Percentiles rank a stretch among this genome's conserved stretches.
These are phyloP conservation scores for Alternaria sp. DNA, from an alignment of 2,329 filamentous ascomycete genomes.

Conservation along the genomic window DNA sequence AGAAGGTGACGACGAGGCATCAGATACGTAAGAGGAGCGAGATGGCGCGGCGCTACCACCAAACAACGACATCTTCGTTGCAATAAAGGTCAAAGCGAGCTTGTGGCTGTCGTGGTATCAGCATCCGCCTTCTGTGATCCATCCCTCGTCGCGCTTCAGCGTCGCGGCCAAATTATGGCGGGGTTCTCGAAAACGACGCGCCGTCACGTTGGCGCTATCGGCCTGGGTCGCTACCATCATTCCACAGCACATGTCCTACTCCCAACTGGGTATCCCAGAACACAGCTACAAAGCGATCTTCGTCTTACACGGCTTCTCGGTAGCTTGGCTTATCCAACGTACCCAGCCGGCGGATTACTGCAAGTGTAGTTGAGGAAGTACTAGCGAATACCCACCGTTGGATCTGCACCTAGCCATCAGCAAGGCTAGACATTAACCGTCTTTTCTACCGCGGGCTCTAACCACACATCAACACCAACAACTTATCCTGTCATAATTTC, in stretches of 20 bases:
- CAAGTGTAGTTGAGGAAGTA: not conserved
- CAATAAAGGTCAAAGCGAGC: conserved; percentile 25
- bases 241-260: not conserved
- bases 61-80: conserved; percentile 51
- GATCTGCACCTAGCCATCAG: not conserved
- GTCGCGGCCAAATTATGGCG: conserved; percentile 17
- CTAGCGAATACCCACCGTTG: not conserved
- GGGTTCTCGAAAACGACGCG: conserved; percentile 21
- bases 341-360: not conserved
- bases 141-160: conserved; percentile 12
- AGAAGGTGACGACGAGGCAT: conserved; percentile 15
- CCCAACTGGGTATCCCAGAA: not conserved
- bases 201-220: conserved; percentile 24
- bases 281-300: not conserved
- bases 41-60: conserved; percentile 34
- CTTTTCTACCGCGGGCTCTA: not conserved
- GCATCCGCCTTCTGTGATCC: conserved; percentile 4
- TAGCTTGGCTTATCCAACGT: not conserved
- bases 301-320: not conserved
- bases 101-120: conserved; percentile 1
- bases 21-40: conserved; percentile 25
- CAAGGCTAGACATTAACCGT: conserved; percentile 1
- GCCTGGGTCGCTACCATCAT: not conserved
- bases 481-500: not conserved
- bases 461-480: not conserved